These are phyloP conservation scores for Coniochaeta ligniaria DNA, from an alignment of 2,329 filamentous ascomycete species.

Conservation along the genomic window DNA sequence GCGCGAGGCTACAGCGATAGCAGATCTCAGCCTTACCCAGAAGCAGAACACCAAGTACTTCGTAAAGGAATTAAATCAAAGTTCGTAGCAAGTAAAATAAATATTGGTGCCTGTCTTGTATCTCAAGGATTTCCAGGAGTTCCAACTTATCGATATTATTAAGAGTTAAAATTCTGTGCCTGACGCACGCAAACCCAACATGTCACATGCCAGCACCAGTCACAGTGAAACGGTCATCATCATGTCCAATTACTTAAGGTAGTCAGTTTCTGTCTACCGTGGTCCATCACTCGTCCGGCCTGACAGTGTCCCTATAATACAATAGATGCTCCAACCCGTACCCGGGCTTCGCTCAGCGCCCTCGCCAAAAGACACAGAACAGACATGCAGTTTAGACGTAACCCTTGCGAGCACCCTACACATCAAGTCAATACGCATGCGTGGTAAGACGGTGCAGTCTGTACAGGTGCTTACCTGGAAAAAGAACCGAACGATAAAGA, in stretches of 20 bases:
- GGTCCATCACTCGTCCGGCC: neutral
- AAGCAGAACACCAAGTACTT: neutral
- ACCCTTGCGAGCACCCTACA: slow-evolving; percentile 58
- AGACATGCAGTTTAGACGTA: slow-evolving; percentile 46
- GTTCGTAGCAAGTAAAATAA: neutral
- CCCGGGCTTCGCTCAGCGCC: slow-evolving; percentile 9
- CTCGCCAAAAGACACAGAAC: slow-evolving; percentile 7
- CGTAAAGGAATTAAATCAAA: neutral
- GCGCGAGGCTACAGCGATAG: neutral
- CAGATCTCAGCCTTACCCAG: neutral
- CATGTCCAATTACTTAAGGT: neutral
- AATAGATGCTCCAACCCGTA: neutral
- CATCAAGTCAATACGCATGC: slow-evolving; percentile 10
- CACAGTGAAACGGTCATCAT: neutral
- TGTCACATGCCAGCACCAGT: too few species aligned
- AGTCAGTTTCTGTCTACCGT: neutral
- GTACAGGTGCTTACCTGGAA: slow-evolving; percentile 65
- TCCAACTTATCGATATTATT: too few species aligned
- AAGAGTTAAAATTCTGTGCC: too few species aligned
- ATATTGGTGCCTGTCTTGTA: too few species aligned
- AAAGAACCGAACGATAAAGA: slow-evolving; percentile 97
- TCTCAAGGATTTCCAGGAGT: too few species aligned
- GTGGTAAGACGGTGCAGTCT: neutral
- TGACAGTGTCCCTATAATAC: slow-evolving; percentile 1
- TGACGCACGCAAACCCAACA: too few species aligned